Evolutionary conservation across 192 early-diverging fungal genomes (phyloP).

Genomic region (Piromyces finnis): DNA sequence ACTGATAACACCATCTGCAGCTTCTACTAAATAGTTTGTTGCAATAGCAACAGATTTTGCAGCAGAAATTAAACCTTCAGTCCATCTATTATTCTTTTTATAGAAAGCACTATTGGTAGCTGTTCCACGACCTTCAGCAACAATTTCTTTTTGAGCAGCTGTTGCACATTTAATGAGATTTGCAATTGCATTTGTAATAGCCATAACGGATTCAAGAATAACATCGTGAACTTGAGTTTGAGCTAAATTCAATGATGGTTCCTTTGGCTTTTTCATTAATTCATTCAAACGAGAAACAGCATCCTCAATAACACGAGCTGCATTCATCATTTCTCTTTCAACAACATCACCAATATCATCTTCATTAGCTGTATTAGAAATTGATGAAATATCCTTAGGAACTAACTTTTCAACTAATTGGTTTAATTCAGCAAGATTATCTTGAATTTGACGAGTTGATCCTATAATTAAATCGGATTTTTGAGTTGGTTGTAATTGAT

Average conservation of each 20-base stretch:
- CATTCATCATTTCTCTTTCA: constrained; percentile 81
- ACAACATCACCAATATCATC: constrained; percentile 82
- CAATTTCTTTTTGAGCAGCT: constrained; percentile 92
- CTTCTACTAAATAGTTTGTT: constrained; percentile 81
- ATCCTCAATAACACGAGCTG: constrained; percentile 80
- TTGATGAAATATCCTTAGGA: constrained; percentile 30
- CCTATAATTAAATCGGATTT: constrained; percentile 57
- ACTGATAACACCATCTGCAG: constrained; percentile 85
- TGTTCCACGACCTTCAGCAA: constrained; percentile 68
- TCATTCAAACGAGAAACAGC: constrained; percentile 66
- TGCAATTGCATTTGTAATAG: constrained; percentile 83
- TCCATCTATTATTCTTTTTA: constrained; percentile 99
- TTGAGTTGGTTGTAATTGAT: constrained; percentile 19
- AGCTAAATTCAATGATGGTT: constrained; percentile 42
- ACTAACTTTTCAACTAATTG: constrained; percentile 61
- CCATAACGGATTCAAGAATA: constrained; percentile 77
- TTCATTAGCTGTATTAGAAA: constrained; percentile 21
- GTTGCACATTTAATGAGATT: constrained; percentile 88
- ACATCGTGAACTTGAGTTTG: constrained; percentile 81
- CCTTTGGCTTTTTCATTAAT: constrained; percentile 57
- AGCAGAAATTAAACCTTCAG: constrained; percentile 91
- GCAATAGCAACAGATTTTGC: constrained; percentile 89
- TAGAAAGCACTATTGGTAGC: constrained; percentile 78
- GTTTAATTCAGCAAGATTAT: constrained; percentile 50
- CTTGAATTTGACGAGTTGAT: constrained; percentile 56